A percentile compares a stretch with the other conserved stretches of the same genome.
These are phyloP conservation scores for Ustilago lituana DNA, from an alignment of 1,284 basidiomycete genomes.

Conservation along the genomic window DNA sequence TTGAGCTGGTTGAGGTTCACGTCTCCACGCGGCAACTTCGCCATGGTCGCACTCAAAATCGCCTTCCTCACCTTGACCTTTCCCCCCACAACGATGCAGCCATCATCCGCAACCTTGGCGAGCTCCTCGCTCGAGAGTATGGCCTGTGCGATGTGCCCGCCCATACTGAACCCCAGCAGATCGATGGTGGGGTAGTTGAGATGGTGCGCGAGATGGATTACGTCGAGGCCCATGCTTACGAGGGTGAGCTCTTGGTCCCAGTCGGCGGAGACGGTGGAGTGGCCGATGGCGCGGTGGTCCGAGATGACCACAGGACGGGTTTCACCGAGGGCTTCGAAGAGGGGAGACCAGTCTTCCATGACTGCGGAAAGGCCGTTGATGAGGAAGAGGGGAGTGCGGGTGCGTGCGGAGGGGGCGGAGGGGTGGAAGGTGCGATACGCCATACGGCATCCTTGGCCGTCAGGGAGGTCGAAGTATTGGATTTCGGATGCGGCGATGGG, in stretches of 20 bases:
- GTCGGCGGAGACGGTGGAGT: slow-evolving; percentile 39
- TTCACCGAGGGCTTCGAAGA: slow-evolving; percentile 44
- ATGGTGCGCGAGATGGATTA: slow-evolving; percentile 42
- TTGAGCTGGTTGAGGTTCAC: slow-evolving; percentile 30
- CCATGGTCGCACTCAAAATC: slow-evolving; percentile 60
- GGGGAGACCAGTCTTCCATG: slow-evolving; percentile 61
- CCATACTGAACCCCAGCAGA: slow-evolving; percentile 64
- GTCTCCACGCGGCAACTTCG: slow-evolving; percentile 59
- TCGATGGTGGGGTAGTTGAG: slow-evolving; percentile 44
- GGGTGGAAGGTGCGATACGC: slow-evolving; percentile 34
- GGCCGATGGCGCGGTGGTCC: slow-evolving; percentile 63
- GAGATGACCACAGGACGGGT: slow-evolving; percentile 53
- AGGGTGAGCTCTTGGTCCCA: slow-evolving; percentile 53
- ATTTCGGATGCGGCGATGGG: slow-evolving; percentile 3
- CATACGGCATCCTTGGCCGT: slow-evolving; percentile 30
- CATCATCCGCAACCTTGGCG: not conserved
- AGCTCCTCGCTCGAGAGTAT: slow-evolving; percentile 31
- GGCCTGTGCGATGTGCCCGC: slow-evolving; percentile 60
- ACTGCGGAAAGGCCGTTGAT: slow-evolving; percentile 63
- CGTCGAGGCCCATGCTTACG: slow-evolving; percentile 56
- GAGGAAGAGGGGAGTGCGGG: slow-evolving; percentile 46
- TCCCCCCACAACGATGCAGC: slow-evolving; percentile 7
- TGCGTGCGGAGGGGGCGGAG: not conserved
- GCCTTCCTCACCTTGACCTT: slow-evolving; percentile 48
- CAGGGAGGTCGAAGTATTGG: slow-evolving; percentile 15